These are phyloP conservation scores for Chalciporus sphaerocephalus DNA, from an alignment of 768 basidiomycete genomes.

Conservation along the genomic window DNA sequence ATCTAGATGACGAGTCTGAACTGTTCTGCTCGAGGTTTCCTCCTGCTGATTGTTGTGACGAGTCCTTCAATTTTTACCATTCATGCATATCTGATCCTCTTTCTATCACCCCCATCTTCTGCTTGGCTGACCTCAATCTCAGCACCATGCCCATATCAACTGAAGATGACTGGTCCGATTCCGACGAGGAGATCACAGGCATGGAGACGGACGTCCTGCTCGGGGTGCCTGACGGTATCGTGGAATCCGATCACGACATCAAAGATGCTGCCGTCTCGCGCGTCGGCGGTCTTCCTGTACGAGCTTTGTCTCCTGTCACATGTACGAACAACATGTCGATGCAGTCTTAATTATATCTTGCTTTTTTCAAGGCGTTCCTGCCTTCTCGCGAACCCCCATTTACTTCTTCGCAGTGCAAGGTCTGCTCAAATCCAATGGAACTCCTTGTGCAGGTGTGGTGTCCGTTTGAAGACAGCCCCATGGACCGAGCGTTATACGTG, in stretches of 20 bases:
- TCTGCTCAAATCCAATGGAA: slow-evolving; percentile 71
- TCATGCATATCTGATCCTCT: slow-evolving; percentile 83
- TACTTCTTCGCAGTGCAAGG: slow-evolving; percentile 64
- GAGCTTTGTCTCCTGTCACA: slow-evolving; percentile 43
- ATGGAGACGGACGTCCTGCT: slow-evolving; percentile 72
- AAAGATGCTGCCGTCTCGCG: slow-evolving; percentile 81
- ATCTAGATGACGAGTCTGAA: slow-evolving; percentile 83
- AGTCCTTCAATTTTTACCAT: slow-evolving; percentile 69
- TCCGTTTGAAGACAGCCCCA: slow-evolving; percentile 78
- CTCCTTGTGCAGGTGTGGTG: slow-evolving; percentile 87
- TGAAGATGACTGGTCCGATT: slow-evolving; percentile 76
- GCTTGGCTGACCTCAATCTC: slow-evolving; percentile 7
- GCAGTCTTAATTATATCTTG: slow-evolving; percentile 41
- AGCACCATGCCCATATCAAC: slow-evolving; percentile 38
- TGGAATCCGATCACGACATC: slow-evolving; percentile 56
- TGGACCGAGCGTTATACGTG: slow-evolving; percentile 81
- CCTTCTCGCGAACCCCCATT: slow-evolving; percentile 57
- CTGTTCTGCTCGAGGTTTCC: slow-evolving; percentile 54
- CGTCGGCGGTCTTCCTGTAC: slow-evolving; percentile 87
- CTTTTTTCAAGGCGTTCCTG: slow-evolving; percentile 65
- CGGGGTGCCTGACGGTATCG: slow-evolving; percentile 73
- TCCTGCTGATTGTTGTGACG: slow-evolving; percentile 55
- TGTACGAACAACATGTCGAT: slow-evolving; percentile 46
- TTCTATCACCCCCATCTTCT: background rate
- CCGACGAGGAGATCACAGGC: slow-evolving; percentile 60